phyloP scores from a whole-genome alignment of 345 rosid species.

The Iberis pinnata region DNA sequence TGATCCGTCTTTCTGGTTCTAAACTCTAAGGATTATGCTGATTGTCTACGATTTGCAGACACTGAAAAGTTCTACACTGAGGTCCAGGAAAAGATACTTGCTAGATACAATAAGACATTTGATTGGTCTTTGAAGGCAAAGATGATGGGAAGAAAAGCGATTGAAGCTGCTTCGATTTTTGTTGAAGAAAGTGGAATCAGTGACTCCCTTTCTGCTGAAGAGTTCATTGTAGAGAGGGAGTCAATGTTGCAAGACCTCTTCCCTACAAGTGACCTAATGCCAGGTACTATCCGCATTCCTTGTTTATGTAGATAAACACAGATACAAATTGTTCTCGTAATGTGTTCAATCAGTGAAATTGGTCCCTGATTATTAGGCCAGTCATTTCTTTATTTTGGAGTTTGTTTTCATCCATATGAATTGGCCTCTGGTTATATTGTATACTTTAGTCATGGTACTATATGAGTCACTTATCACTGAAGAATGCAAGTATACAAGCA shows the following conservation, averaged over 20 bases:
- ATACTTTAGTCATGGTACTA: too few species aligned
- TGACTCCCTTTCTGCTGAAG: conserved; percentile 74
- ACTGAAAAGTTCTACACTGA: conserved; percentile 89
- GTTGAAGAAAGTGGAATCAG: conserved; percentile 79
- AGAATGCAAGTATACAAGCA: too few species aligned
- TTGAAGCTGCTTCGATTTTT: conserved; percentile 70
- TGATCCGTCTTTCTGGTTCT: too few species aligned
- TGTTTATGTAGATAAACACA: neutral
- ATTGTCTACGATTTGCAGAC: too few species aligned
- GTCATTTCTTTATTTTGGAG: neutral
- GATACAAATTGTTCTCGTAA: neutral
- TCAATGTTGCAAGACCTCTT: conserved; percentile 65
- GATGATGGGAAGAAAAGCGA: conserved; percentile 94
- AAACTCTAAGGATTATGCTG: too few species aligned
- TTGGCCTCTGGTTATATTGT: neutral
- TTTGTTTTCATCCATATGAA: neutral
- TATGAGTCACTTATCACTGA: neutral
- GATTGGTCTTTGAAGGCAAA: conserved; percentile 91
- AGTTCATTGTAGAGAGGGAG: conserved; percentile 70
- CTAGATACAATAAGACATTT: conserved; percentile 76
- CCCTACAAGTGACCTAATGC: conserved; percentile 80
- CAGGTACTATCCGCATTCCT: conserved; percentile 38
- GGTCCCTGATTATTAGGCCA: neutral
- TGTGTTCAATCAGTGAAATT: neutral
- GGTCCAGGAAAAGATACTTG: conserved; percentile 77